Conservation (phyloP, 441 rosid genomes). For the Oxalis stricta region DNA sequence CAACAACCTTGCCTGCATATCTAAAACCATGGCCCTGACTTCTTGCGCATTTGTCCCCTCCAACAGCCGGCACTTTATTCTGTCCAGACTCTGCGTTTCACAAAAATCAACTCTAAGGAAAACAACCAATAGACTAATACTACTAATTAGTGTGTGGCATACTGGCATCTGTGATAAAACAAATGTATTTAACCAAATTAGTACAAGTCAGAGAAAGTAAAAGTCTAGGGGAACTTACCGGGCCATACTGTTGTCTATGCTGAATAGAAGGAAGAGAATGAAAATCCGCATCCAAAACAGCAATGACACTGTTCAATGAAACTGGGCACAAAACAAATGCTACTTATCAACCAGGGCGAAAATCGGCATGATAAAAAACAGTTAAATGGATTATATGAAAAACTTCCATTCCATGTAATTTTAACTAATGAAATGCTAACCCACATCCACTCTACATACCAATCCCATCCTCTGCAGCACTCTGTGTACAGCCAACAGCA, state of each 20-base stretch:
- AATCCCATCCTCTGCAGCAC: slow-evolving; percentile 97
- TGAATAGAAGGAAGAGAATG: slow-evolving; percentile 94
- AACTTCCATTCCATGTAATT: not conserved
- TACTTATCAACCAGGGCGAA: slow-evolving; percentile 1
- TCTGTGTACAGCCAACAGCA: slow-evolving; percentile 99
- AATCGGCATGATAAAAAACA: not conserved
- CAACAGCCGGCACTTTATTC: slow-evolving; percentile 91
- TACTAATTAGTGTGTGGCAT: too few relatives aligned
- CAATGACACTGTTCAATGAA: slow-evolving; percentile 90
- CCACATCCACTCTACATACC: slow-evolving; percentile 25
- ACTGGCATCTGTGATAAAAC: not conserved
- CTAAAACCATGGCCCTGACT: slow-evolving; percentile 99
- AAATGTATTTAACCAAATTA: too few relatives aligned
- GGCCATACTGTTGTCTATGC: slow-evolving; percentile 95
- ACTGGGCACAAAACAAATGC: slow-evolving; percentile 42
- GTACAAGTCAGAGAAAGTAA: slow-evolving; percentile 7
- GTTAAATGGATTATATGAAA: not conserved
- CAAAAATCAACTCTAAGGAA: slow-evolving; percentile 8
- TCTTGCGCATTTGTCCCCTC: slow-evolving; percentile 99
- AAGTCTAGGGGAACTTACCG: slow-evolving; percentile 56
- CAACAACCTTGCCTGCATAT: slow-evolving; percentile 95
- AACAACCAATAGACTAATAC: too few relatives aligned
- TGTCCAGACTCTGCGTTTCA: slow-evolving; percentile 81
- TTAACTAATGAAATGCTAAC: not conserved
- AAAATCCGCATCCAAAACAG: slow-evolving; percentile 97